Percentiles rank a stretch among this genome's conserved stretches.
phyloP scores from a whole-genome alignment of 352 stramenopile genomes.

The Phytopythium vexans region DNA sequence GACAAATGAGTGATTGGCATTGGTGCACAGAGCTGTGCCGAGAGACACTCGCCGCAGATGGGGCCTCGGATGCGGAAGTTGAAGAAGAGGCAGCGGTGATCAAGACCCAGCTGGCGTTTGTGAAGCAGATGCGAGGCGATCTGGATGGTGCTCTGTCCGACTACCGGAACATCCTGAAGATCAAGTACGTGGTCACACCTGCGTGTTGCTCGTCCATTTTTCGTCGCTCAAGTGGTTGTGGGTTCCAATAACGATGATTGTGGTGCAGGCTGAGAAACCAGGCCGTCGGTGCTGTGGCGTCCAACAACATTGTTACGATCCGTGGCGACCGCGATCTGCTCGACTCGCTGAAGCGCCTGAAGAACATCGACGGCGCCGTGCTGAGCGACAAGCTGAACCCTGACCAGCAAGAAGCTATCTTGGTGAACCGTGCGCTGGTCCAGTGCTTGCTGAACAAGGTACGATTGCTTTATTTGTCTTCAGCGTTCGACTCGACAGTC shows the following conservation, averaged over 20 bases:
- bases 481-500: not conserved
- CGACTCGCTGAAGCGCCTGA: slow-evolving; percentile 84
- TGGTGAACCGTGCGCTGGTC: slow-evolving; percentile 69
- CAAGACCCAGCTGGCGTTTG: slow-evolving; percentile 67
- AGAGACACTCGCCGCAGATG: slow-evolving; percentile 52
- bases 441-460: slow-evolving; percentile 80
- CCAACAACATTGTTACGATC: slow-evolving; percentile 84
- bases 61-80: slow-evolving; percentile 48
- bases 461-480: not conserved
- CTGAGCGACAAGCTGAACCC: slow-evolving; percentile 58
- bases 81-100: slow-evolving; percentile 74
- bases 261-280: slow-evolving; percentile 54
- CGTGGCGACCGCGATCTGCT: slow-evolving; percentile 73
- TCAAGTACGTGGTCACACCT: slow-evolving; percentile 45
- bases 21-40: slow-evolving; percentile 55
- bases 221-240: not conserved
- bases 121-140: slow-evolving; percentile 77
- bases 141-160: slow-evolving; percentile 62
- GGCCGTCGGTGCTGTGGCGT: slow-evolving; percentile 56
- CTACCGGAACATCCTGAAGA: slow-evolving; percentile 78
- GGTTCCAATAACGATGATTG: not conserved
- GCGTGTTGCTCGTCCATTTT: not conserved
- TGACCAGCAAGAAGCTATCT: slow-evolving; percentile 66
- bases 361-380: slow-evolving; percentile 51
- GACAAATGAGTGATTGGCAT: slow-evolving; percentile 1